phyloP scores from a whole-genome alignment of 1,284 basidiomycete species.

The Pseudozyma pruni region DNA sequence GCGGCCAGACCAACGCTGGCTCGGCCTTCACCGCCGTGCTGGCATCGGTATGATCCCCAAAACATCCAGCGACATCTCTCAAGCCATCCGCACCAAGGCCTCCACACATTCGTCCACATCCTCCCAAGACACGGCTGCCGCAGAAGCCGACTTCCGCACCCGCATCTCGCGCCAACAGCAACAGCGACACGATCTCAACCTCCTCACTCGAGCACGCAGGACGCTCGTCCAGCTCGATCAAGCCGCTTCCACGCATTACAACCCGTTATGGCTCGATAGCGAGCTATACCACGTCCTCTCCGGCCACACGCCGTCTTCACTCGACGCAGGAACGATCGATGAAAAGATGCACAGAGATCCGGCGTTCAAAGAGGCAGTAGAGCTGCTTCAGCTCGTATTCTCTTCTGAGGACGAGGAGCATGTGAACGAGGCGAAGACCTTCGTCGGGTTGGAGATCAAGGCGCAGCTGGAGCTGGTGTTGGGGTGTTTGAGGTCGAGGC shows the following conservation, averaged over 20 bases:
- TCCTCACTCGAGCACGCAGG: constrained; percentile 40
- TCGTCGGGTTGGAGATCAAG: constrained; percentile 10
- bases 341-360: constrained; percentile 23
- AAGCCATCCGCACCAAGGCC: constrained; percentile 8
- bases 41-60: constrained; percentile 36
- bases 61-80: constrained; percentile 6
- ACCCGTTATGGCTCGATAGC: constrained; percentile 52
- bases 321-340: constrained; percentile 15
- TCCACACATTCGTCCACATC: not conserved
- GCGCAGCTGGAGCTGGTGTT: constrained; percentile 36
- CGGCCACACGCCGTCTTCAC: constrained; percentile 9
- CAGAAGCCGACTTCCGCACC: constrained; percentile 28
- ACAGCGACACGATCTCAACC: constrained; percentile 25
- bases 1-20: constrained; percentile 51
- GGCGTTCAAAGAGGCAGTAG: constrained; percentile 18
- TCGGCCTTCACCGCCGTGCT: constrained; percentile 17
- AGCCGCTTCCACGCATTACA: constrained; percentile 24
- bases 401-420: not conserved
- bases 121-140: too few species aligned
- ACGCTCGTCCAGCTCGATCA: constrained; percentile 41
- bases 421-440: constrained; percentile 20
- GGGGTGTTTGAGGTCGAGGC: constrained; percentile 16
- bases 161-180: constrained; percentile 21
- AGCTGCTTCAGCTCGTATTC: constrained; percentile 33
- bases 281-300: constrained; percentile 15